These are phyloP conservation scores for Colletotrichum sp. DNA, from an alignment of 2,329 filamentous ascomycete species.

Conservation along the genomic window DNA sequence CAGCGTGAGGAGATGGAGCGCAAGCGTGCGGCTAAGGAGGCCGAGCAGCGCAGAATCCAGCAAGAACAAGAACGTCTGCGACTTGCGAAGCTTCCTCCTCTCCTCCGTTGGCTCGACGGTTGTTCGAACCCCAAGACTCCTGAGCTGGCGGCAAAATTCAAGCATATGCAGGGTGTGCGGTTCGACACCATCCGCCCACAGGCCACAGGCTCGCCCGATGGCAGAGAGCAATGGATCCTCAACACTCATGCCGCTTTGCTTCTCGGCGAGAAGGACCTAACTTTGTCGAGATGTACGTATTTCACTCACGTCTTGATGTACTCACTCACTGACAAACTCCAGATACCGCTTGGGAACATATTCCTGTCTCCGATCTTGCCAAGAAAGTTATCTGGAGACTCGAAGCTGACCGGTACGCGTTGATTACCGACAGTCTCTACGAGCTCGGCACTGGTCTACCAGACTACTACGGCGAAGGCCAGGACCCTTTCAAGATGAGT, in stretches of 20 bases:
- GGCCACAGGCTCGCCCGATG: constrained; percentile 56
- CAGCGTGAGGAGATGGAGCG: constrained; percentile 52
- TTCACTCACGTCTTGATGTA: too few relatives aligned
- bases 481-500: constrained; percentile 49
- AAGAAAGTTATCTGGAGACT: constrained; percentile 66
- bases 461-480: constrained; percentile 52
- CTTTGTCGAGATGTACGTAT: constrained; percentile 63
- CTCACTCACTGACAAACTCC: background rate
- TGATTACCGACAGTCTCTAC: constrained; percentile 55
- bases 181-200: constrained; percentile 67
- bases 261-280: constrained; percentile 68
- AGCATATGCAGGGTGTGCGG: constrained; percentile 63
- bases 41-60: constrained; percentile 53
- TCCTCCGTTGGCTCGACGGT: constrained; percentile 65
- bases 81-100: constrained; percentile 62
- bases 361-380: constrained; percentile 56
- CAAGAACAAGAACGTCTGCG: constrained; percentile 60
- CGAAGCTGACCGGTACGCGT: constrained; percentile 61
- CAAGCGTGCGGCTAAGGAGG: constrained; percentile 55
- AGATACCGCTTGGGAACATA: constrained; percentile 66
- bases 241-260: constrained; percentile 69
- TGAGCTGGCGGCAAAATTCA: constrained; percentile 59
- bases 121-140: constrained; percentile 56
- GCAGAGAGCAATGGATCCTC: constrained; percentile 70
- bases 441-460: constrained; percentile 59